phyloP scores from a whole-genome alignment of 371 early-diverging fungal genomes.

The Syncephalis fuscata region DNA sequence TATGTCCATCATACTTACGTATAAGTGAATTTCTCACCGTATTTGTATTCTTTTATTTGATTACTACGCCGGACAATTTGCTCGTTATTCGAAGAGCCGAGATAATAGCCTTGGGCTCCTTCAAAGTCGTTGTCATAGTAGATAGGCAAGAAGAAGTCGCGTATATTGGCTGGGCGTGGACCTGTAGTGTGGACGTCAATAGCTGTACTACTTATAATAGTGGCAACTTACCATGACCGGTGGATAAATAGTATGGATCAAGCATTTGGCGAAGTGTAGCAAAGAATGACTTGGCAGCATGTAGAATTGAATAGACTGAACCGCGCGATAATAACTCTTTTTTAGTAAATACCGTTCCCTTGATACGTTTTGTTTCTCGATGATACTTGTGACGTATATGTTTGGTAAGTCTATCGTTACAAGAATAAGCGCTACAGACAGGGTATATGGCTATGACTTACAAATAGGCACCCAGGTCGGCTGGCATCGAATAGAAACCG shows the following conservation, averaged over 20 bases:
- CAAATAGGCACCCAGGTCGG: neutral
- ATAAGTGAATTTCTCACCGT: neutral
- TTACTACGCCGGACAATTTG: neutral
- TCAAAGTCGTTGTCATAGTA: conserved; percentile 1
- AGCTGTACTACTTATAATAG: too few species aligned
- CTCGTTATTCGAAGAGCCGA: neutral
- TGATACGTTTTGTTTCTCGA: neutral
- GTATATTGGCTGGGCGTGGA: too few species aligned
- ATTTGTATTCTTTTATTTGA: neutral
- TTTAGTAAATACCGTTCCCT: neutral
- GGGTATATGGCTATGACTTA: too few species aligned
- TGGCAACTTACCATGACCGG: too few species aligned
- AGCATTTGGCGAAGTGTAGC: too few species aligned
- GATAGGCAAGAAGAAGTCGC: neutral
- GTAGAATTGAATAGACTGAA: neutral
- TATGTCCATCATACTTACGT: too few species aligned
- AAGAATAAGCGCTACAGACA: too few species aligned
- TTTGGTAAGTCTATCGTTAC: neutral
- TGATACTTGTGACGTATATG: neutral
- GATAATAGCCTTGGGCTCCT: neutral
- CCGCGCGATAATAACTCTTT: neutral
- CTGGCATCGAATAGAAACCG: neutral
- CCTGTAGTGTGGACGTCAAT: too few species aligned
- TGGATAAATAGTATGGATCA: too few species aligned
- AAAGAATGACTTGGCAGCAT: too few species aligned